Conservation (phyloP, 2,329 filamentous ascomycete species). For the Trichoderma guizhouense region DNA sequence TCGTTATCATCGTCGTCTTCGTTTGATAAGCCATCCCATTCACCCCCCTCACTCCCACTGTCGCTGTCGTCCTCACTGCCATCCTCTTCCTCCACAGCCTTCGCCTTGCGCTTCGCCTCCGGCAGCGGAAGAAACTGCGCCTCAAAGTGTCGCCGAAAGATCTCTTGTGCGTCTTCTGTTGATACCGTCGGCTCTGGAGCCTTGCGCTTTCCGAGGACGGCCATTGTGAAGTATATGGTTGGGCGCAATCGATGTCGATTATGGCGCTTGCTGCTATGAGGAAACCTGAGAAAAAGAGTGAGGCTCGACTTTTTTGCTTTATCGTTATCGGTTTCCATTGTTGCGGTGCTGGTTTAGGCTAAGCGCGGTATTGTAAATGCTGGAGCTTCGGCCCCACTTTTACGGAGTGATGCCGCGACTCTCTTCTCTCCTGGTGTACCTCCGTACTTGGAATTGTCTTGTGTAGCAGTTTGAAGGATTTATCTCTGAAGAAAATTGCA, state of each 20-base stretch:
- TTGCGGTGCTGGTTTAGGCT: not conserved
- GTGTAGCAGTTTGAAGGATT: not conserved
- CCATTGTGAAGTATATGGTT: constrained; percentile 32
- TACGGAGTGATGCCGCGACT: not conserved
- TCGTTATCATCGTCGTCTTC: constrained; percentile 19
- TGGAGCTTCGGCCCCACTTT: not conserved
- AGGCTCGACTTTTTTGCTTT: constrained; percentile 9
- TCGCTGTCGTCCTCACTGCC: constrained; percentile 34
- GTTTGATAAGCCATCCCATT: constrained; percentile 31
- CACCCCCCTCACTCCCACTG: constrained; percentile 24
- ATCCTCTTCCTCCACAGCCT: constrained; percentile 31
- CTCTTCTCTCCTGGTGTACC: not conserved
- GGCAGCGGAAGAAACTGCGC: constrained; percentile 76
- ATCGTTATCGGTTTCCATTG: constrained; percentile 22
- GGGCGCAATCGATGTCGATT: not conserved
- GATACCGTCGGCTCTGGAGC: constrained; percentile 31
- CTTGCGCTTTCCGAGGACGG: constrained; percentile 51
- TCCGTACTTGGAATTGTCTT: not conserved
- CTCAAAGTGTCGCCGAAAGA: constrained; percentile 84
- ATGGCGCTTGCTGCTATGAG: not conserved
- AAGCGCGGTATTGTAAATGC: not conserved
- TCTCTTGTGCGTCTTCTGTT: constrained; percentile 61
- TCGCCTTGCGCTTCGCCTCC: constrained; percentile 27
- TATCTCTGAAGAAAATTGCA: not conserved
- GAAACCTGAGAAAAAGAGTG: not conserved